These are phyloP conservation scores for Tolypocladium album DNA, from an alignment of 2,329 filamentous ascomycete species.

Conservation along the genomic window DNA sequence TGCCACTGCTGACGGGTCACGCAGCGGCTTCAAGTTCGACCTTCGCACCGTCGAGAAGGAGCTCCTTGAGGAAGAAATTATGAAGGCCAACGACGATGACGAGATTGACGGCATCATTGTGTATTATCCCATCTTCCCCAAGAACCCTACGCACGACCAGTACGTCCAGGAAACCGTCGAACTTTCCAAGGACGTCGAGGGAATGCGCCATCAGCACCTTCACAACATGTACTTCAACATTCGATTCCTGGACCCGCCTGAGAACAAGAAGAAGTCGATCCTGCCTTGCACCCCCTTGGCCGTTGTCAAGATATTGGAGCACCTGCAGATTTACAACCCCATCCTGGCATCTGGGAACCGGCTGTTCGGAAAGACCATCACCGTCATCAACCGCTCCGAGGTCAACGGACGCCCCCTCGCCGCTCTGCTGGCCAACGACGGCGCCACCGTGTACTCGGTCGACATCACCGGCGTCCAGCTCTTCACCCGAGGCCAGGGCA, in stretches of 20 bases:
- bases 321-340: constrained; percentile 92
- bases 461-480: constrained; percentile 86
- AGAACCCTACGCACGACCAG: constrained; percentile 74
- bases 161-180: constrained; percentile 94
- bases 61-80: constrained; percentile 77
- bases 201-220: constrained; percentile 84
- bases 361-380: constrained; percentile 86
- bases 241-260: constrained; percentile 75
- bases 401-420: constrained; percentile 90
- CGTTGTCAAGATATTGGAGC: constrained; percentile 93
- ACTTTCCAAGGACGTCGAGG: constrained; percentile 88
- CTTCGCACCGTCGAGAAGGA: constrained; percentile 79
- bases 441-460: constrained; percentile 88
- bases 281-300: constrained; percentile 93
- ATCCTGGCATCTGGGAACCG: constrained; percentile 89
- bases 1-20: constrained; percentile 4
- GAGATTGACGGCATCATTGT: constrained; percentile 84
- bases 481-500: constrained; percentile 81
- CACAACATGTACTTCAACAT: constrained; percentile 99
- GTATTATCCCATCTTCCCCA: constrained; percentile 91
- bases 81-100: constrained; percentile 71
- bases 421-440: constrained; percentile 89
- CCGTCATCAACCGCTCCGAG: constrained; percentile 92
- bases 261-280: constrained; percentile 76
- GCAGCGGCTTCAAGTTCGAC: constrained; percentile 80